phyloP scores from a whole-genome alignment of 352 stramenopile genomes.

The Pythium dissimile region DNA sequence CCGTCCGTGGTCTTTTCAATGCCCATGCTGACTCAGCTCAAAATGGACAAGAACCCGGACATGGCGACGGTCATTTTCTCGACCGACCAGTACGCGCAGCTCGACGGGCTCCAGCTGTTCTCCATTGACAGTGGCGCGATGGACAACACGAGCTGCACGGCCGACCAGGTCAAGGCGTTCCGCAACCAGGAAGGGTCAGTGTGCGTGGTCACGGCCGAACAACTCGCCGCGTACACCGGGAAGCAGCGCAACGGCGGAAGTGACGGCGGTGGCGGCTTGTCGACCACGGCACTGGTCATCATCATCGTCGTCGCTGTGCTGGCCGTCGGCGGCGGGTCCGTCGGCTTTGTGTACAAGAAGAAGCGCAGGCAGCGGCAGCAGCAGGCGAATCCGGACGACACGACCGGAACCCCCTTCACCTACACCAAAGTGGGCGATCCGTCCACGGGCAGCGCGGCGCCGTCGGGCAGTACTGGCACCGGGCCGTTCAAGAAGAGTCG shows the following conservation, averaged over 20 bases:
- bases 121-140: constrained; percentile 5
- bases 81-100: neutral
- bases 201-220: constrained; percentile 7
- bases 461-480: neutral
- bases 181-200: neutral
- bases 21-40: constrained; percentile 8
- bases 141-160: constrained; percentile 8
- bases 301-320: neutral
- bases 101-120: constrained; percentile 5
- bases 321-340: neutral
- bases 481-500: constrained; percentile 4
- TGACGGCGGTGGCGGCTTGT: neutral
- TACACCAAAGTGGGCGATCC: neutral
- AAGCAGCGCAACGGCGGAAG: neutral
- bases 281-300: neutral
- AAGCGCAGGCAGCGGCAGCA: neutral
- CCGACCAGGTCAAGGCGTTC: constrained; percentile 7
- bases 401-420: too few relatives aligned
- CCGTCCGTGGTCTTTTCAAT: constrained; percentile 9
- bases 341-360: neutral
- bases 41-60: constrained; percentile 10
- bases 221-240: neutral
- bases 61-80: constrained; percentile 13
- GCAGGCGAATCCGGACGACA: too few relatives aligned
- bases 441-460: neutral